Base-by-base conservation (phyloP, 1,139 yeast species). In the Saccharomyces hybrid region DNA sequence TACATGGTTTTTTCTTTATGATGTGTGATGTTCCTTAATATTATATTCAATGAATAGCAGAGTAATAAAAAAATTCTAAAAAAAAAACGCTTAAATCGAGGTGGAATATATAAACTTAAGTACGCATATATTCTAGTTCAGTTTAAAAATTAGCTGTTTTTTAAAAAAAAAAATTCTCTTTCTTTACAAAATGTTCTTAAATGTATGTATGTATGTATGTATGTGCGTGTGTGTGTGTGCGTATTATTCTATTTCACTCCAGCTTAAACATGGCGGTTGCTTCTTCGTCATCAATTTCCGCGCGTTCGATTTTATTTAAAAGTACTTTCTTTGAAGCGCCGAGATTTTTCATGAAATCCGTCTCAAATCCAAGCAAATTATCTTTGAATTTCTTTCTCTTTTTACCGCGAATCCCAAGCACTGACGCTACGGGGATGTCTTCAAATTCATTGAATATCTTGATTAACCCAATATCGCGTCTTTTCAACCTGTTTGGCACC, bases 321-420 rank as follows among this genome's bases (percentile, higher is more conserved):
- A 68, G 49, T 52, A 56, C 53, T 25, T 54, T 57, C 57, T 68
- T 68, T 3, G 65, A 62, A 5, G 61, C 58, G 44, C 59, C 60
- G 47, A 69, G 60, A 28, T 57, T 56, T 38, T 59, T 59, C 42
- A 68, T 49, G 56, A 60, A 67, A 53, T 66, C 70, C 3, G 72
- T 69, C 55, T 70, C 72, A 53, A 65, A 68, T 3, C 71, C 72
- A 16, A 68, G 54, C 23, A 66, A 59, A 7, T 61, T 62, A 51
- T 69, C 72, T 32, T 58, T 62, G 55, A 61, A 68, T 58, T 63
- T 68, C 61, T 63, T 67, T 47, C 71, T 61, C 53, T 68, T 70
- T 57, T 69, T 68, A 48, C 72, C 72, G 49, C 72, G 65, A 27
- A 69, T 64, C 14, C 73, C 73, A 20, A 68, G 62, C 5, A 67